Base-by-base conservation (phyloP, 169 alveolate species). In the Amoebophrya sp. region DNA sequence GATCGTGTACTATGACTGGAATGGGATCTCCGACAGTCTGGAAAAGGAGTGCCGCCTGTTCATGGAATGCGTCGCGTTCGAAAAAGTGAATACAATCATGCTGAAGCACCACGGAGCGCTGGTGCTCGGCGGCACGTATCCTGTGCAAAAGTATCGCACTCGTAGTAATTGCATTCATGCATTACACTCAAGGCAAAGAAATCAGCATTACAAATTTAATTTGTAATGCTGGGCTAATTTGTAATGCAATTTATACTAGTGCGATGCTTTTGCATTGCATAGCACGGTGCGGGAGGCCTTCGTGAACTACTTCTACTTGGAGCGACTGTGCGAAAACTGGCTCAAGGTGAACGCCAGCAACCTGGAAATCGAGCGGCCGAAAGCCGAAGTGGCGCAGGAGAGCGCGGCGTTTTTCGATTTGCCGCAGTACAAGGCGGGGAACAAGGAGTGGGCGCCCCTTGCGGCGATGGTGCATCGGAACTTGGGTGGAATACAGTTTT, bases 71-170 rank as follows among this genome's bases (percentile, higher is more conserved):
- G 83, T 25, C 38, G 32, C 83, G 39, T 3, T 66, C 32, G 12
- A 12, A 2, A 7, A 66, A 1, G 83, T 25, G 83, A 66, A 66
- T 25, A 66, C 83, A 25, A 66, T 66, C 35, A 25, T 66, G 83
- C 29, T 66, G 83, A 2, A 25, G 10, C 83, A 66, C 35, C 83
- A 66, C 83, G 83, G 83, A 2, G 83, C 83, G 83, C 83, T 66
- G 83, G 83, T 66, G 39, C 83, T 66, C 83, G 83, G 83, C 2
- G 35, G 83, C 29, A 66, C n/a, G n/a, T n/a, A n/a, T n/a, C n/a
- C n/a, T n/a, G n/a, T n/a, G n/a, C n/a, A n/a, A n/a, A n/a, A n/a
- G n/a, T n/a, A n/a, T n/a, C n/a, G n/a, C n/a, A n/a, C n/a, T n/a
- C n/a, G n/a, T n/a, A n/a, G n/a, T n/a, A n/a, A n/a, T n/a, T n/a